A percentile compares a stretch with the other conserved stretches of the same genome.
phyloP scores from a whole-genome alignment of 495 filamentous ascomycete species.

The Penicillium psychrofluorescens region DNA sequence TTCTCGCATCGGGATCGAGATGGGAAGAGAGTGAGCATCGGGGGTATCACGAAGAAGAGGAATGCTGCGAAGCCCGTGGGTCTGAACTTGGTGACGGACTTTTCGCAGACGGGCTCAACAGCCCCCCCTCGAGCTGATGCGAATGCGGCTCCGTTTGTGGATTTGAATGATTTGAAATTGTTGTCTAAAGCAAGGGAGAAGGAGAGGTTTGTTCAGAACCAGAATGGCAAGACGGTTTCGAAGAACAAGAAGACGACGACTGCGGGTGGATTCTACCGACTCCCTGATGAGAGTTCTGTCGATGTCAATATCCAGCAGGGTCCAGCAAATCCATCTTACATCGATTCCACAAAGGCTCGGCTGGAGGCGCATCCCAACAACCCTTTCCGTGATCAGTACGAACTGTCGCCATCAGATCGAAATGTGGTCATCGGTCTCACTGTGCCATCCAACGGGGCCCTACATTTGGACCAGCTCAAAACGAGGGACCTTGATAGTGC shows the following conservation, averaged over 20 bases:
- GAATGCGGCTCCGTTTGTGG: constrained; percentile 20
- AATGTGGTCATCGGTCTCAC: constrained; percentile 75
- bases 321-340: no score
- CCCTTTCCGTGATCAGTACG: constrained; percentile 26
- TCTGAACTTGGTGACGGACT: constrained; percentile 58
- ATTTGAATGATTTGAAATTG: constrained; percentile 34
- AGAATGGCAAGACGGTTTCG: constrained; percentile 18
- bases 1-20: constrained; percentile 5
- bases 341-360: no score
- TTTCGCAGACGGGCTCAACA: constrained; percentile 19
- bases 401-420: constrained; percentile 67
- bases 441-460: constrained; percentile 54
- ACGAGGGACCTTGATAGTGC: constrained; percentile 24
- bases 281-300: constrained; percentile 9
- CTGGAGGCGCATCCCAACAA: constrained; percentile 6
- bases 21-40: constrained; percentile 2
- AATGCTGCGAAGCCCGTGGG: constrained; percentile 40
- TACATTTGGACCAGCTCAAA: constrained; percentile 12
- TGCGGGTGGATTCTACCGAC: constrained; percentile 10
- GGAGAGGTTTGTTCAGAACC: constrained; percentile 23
- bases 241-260: constrained; percentile 19
- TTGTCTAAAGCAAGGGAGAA: constrained; percentile 30
- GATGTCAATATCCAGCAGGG: no score
- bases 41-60: constrained; percentile 32
- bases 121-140: not conserved